phyloP scores from a whole-genome alignment of 768 basidiomycete genomes.

The Suillus lakei region DNA sequence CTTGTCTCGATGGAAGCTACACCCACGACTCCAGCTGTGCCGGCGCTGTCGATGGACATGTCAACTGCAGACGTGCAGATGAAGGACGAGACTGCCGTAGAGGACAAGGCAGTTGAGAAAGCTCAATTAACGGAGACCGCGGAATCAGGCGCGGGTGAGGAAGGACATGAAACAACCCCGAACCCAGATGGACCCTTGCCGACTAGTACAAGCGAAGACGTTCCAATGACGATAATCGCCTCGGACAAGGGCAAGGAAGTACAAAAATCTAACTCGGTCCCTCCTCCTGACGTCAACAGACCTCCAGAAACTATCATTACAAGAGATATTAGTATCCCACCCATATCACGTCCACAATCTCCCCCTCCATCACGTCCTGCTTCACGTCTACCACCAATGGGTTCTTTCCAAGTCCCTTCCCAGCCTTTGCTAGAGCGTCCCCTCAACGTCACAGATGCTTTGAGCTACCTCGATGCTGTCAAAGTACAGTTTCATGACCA shows the following conservation, averaged over 20 bases:
- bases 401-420: slow-evolving; percentile 24
- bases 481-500: slow-evolving; percentile 62
- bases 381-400: slow-evolving; percentile 24
- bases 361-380: slow-evolving; percentile 16
- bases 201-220: not conserved
- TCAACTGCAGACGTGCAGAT: slow-evolving; percentile 2
- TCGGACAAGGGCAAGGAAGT: slow-evolving; percentile 7
- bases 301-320: slow-evolving; percentile 4
- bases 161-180: not conserved
- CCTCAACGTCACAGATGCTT: slow-evolving; percentile 64
- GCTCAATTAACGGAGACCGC: not conserved
- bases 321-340: slow-evolving; percentile 33
- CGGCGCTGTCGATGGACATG: not conserved
- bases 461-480: slow-evolving; percentile 68
- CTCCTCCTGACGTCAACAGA: slow-evolving; percentile 7
- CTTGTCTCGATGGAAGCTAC: not conserved
- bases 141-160: not conserved
- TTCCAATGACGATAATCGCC: not conserved
- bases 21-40: not conserved
- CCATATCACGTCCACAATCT: slow-evolving; percentile 8
- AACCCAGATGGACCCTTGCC: slow-evolving; percentile 2
- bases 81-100: not conserved
- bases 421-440: slow-evolving; percentile 42
- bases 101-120: not conserved
- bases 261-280: slow-evolving; percentile 7